Evolutionary conservation across 805 yeast species (phyloP).

Genomic region (Teunomyces panamensis): DNA sequence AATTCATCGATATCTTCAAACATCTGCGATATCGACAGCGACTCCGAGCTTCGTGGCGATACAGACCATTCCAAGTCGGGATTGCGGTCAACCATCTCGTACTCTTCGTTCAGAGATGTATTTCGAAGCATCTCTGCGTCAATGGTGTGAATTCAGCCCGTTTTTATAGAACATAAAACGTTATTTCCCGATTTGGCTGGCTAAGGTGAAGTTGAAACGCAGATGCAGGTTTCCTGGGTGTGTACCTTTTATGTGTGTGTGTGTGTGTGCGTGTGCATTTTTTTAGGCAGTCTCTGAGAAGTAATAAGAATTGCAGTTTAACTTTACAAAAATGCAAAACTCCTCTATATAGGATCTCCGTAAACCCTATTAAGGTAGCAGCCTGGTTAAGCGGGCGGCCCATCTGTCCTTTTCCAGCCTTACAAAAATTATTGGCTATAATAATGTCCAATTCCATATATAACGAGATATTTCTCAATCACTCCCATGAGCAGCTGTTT

Average conservation of each 20-base stretch:
- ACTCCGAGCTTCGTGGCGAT: constrained; percentile 1
- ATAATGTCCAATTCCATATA: constrained; percentile 17
- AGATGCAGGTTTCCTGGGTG: neutral
- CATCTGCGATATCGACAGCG: constrained; percentile 19
- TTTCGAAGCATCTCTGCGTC: constrained; percentile 2
- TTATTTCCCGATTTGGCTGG: neutral
- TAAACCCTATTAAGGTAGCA: too few species aligned
- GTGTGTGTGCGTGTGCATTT: too few species aligned
- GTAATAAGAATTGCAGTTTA: too few species aligned
- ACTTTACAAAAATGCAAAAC: too few species aligned
- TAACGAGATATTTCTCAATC: constrained; percentile 19
- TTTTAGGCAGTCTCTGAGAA: too few species aligned
- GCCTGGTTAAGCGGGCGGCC: neutral
- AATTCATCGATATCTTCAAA: constrained; percentile 28
- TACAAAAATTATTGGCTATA: neutral
- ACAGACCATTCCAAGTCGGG: constrained; percentile 1
- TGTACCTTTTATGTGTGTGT: too few species aligned
- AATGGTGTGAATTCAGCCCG: neutral
- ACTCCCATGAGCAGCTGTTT: constrained; percentile 17
- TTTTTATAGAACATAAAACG: neutral
- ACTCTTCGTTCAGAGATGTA: constrained; percentile 10
- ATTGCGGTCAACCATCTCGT: constrained; percentile 18
- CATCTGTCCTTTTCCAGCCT: neutral
- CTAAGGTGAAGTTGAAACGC: neutral
- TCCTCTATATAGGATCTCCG: too few species aligned